Conservation (phyloP, 768 basidiomycete species). For the Termitomyces sp. region DNA sequence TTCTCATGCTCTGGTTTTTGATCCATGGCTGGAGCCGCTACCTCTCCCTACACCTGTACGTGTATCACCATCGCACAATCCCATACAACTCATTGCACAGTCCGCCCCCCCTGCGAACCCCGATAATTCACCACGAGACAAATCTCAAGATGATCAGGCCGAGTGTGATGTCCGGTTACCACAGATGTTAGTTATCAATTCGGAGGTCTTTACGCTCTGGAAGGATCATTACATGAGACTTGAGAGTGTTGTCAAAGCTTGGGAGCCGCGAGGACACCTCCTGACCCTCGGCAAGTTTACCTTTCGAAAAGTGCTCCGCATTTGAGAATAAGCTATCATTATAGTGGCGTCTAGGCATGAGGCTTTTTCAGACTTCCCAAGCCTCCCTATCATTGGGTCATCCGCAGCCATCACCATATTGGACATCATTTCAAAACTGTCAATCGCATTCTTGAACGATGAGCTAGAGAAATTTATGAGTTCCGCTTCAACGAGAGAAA, state of each 20-base stretch:
- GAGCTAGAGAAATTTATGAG: constrained; percentile 27
- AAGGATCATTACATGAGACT: constrained; percentile 62
- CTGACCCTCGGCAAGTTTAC: constrained; percentile 40
- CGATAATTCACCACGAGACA: constrained; percentile 1
- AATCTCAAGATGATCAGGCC: neutral
- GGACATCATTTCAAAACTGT: constrained; percentile 28
- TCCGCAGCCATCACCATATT: constrained; percentile 26
- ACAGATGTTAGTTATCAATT: constrained; percentile 63
- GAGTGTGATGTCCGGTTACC: constrained; percentile 18
- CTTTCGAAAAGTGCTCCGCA: neutral
- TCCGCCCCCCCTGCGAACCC: constrained; percentile 3
- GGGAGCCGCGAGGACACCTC: constrained; percentile 42
- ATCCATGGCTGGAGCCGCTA: constrained; percentile 83
- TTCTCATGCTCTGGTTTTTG: constrained; percentile 55
- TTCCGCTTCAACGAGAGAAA: constrained; percentile 23
- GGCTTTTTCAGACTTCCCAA: constrained; percentile 43
- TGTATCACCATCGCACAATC: constrained; percentile 4
- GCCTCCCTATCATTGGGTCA: constrained; percentile 34
- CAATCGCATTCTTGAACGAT: constrained; percentile 37
- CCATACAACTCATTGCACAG: constrained; percentile 5
- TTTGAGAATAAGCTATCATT: neutral
- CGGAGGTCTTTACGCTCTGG: constrained; percentile 78
- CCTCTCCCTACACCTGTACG: constrained; percentile 49
- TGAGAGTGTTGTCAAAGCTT: constrained; percentile 43
- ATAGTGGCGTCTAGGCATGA: constrained; percentile 39